phyloP scores from a whole-genome alignment of 495 filamentous ascomycete genomes.

The Lasiosphaeris hirsuta region DNA sequence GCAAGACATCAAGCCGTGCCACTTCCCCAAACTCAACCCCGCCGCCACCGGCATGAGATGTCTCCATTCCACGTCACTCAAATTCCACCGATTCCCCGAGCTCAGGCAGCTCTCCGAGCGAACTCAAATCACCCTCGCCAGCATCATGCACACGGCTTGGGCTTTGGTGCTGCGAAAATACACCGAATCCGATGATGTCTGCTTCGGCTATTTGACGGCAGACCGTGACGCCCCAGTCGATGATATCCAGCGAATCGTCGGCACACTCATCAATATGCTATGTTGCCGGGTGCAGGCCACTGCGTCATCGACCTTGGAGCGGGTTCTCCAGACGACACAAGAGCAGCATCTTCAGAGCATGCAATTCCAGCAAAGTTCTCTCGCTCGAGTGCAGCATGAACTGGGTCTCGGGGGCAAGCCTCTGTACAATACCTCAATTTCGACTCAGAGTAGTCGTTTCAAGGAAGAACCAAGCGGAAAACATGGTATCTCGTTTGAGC shows the following conservation, averaged over 20 bases:
- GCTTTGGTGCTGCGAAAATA: conserved; percentile 33
- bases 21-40: conserved; percentile 41
- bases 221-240: conserved; percentile 46
- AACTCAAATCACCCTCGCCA: conserved; percentile 24
- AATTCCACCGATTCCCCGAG: conserved; percentile 19
- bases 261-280: conserved; percentile 57
- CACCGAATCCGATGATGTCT: conserved; percentile 33
- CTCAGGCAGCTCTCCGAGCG: conserved; percentile 21
- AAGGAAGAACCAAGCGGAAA: not conserved
- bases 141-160: conserved; percentile 42
- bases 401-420: conserved; percentile 48
- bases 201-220: conserved; percentile 56
- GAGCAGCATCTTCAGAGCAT: conserved; percentile 48
- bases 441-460: conserved; percentile 23
- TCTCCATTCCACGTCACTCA: conserved; percentile 2
- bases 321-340: conserved; percentile 46
- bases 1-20: conserved; percentile 45
- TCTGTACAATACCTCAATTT: conserved; percentile 58
- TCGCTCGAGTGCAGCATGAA: conserved; percentile 55
- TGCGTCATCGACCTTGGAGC: conserved; percentile 29
- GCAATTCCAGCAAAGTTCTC: conserved; percentile 50
- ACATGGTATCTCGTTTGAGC: conserved; percentile 19
- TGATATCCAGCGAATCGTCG: conserved; percentile 43
- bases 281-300: conserved; percentile 46
- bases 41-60: not conserved